Conservation (phyloP, 495 filamentous ascomycete genomes). For the Delitschia confertaspora region DNA sequence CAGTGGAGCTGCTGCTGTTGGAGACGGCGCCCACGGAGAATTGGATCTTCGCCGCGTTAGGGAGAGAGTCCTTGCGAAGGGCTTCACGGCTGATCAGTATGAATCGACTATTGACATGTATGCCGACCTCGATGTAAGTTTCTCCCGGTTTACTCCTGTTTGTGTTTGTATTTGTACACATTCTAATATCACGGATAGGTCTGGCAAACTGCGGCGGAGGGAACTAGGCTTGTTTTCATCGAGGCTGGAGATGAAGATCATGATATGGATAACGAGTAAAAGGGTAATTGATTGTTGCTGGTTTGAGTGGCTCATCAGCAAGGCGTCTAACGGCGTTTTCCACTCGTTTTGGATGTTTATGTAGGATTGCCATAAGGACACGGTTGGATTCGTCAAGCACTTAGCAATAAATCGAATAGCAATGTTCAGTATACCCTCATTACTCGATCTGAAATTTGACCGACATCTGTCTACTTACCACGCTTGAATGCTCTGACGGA, state of each 20-base stretch:
- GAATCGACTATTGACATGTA: conserved; percentile 82
- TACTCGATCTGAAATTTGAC: too few species aligned
- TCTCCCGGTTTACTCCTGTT: conserved; percentile 5
- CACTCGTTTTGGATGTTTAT: too few species aligned
- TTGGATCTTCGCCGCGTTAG: conserved; percentile 77
- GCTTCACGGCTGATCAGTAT: conserved; percentile 92
- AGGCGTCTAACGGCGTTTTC: too few species aligned
- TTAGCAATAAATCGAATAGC: too few species aligned
- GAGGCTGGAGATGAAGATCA: conserved; percentile 47
- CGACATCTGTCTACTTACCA: too few species aligned
- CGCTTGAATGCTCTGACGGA: too few species aligned
- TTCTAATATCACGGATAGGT: conserved; percentile 50
- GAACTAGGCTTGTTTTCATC: conserved; percentile 76
- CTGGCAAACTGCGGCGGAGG: conserved; percentile 88
- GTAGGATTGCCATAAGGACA: too few species aligned
- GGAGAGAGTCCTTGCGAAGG: conserved; percentile 87
- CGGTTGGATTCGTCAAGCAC: too few species aligned
- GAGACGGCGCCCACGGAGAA: conserved; percentile 62
- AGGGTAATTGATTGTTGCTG: too few species aligned
- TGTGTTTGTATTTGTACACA: conserved; percentile 18
- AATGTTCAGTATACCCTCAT: too few species aligned
- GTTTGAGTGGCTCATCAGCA: too few species aligned
- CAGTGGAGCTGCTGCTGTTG: conserved; percentile 66
- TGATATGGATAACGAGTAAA: conserved; percentile 45
- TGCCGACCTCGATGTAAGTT: conserved; percentile 73